These are phyloP conservation scores for Mitragyna speciosa DNA, from an alignment of 257 asterid species.

Conservation along the genomic window DNA sequence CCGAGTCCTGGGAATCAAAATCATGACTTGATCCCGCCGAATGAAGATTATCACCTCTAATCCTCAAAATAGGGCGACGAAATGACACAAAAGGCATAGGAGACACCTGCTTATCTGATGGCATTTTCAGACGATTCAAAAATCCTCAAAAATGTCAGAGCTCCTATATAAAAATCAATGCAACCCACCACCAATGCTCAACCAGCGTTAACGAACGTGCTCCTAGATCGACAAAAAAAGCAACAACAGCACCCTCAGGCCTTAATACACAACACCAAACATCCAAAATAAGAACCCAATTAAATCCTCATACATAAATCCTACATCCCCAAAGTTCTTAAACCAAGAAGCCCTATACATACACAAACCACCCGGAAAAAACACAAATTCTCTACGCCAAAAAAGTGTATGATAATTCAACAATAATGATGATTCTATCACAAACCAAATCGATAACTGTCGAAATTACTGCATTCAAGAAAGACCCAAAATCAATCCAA, in stretches of 20 bases:
- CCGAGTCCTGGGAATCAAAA: slow-evolving; percentile 32
- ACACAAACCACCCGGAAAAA: neutral
- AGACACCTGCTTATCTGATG: slow-evolving; percentile 61
- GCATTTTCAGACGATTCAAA: slow-evolving; percentile 48
- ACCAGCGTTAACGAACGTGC: slow-evolving; percentile 1
- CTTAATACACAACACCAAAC: neutral
- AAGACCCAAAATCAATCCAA: slow-evolving; percentile 12
- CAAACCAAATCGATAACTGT: neutral
- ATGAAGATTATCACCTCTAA: slow-evolving; percentile 60
- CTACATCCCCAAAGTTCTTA: neutral
- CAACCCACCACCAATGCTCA: neutral
- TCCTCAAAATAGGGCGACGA: slow-evolving; percentile 68
- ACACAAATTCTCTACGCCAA: neutral
- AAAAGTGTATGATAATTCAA: neutral
- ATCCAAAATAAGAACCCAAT: neutral
- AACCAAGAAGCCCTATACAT: neutral
- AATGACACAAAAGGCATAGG: slow-evolving; percentile 68
- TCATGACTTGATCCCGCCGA: slow-evolving; percentile 52
- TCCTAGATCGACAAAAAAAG: slow-evolving; percentile 1
- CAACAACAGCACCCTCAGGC: slow-evolving; percentile 3
- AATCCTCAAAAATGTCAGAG: slow-evolving; percentile 23
- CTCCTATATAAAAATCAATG: slow-evolving; percentile 18
- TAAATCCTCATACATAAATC: neutral
- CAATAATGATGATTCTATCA: neutral
- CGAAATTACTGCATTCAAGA: neutral